Evolutionary conservation across 1,284 basidiomycete species (phyloP).

Genomic region (Microbotryomycetes sp.): DNA sequence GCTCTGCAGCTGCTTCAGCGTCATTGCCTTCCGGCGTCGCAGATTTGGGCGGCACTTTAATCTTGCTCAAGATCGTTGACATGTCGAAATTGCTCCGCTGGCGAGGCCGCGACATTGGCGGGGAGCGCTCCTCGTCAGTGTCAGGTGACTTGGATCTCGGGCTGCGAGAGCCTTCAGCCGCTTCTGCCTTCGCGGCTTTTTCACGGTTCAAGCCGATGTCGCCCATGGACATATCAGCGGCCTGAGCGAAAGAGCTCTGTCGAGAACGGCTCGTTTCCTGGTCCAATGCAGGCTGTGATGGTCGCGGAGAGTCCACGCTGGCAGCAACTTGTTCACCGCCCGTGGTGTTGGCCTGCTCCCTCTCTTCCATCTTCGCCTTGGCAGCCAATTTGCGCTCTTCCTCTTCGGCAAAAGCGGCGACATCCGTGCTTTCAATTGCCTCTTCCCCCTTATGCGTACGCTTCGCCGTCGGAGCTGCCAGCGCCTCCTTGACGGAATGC

Average conservation of each 20-base stretch:
- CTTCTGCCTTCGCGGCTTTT: not conserved
- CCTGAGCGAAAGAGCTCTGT: not conserved
- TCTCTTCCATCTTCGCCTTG: conserved; percentile 6
- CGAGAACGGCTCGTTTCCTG: not conserved
- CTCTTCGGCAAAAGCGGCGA: conserved; percentile 3
- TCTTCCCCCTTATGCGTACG: conserved; percentile 83
- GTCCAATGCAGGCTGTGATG: not conserved
- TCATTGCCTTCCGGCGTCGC: not conserved
- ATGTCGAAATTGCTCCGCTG: conserved; percentile 27
- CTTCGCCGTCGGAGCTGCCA: conserved; percentile 65
- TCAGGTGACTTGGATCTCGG: not conserved
- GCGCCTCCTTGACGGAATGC: conserved; percentile 68
- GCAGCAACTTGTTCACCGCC: not conserved
- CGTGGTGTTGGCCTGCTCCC: conserved; percentile 5
- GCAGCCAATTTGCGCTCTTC: conserved; percentile 11
- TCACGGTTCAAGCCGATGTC: not conserved
- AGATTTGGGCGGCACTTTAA: conserved; percentile 12
- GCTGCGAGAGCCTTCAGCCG: not conserved
- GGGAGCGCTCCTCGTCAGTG: not conserved
- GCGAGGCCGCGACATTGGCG: not conserved
- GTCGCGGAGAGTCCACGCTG: not conserved
- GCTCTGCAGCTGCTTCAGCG: not conserved
- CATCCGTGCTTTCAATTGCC: conserved; percentile 63
- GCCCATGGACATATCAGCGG: not conserved
- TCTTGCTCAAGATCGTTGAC: conserved; percentile 28